Base-by-base conservation (phyloP, 371 early-diverging fungal species). In the Blyttiomyces sp. region DNA sequence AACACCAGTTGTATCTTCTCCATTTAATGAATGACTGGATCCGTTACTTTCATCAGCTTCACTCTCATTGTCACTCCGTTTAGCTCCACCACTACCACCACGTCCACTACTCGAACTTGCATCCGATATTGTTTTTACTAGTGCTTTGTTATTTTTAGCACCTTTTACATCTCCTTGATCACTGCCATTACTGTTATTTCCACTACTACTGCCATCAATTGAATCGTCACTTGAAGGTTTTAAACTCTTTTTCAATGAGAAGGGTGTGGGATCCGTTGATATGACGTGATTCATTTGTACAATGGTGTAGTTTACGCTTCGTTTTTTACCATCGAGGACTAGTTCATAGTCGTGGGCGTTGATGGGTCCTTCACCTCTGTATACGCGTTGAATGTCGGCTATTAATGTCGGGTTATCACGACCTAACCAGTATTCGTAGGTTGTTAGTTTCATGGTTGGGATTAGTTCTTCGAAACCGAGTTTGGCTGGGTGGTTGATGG, bases 341-440 rank as follows among this genome's bases (percentile, higher is more conserved):
- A 71, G 52, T 21, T 64, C 64, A 42, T 61, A 68, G 48, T 71
- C 60, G 13, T 56, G 59, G 3, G 58, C 65, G 0, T 9, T 32
- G 7, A 71, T 43, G 19, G 46, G 49, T n/a, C 49, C 66, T 43
- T 57, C 59, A 24, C 63, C 63, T 19, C 57, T 48, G 35, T 72
- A 69, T 0, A 51, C 68, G 1, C 62, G 23, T n/a, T 59, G 36
- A 33, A 78, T 74, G 34, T 75, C 75, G 6, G 43, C 66, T n/a
- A 73, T 59, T 2, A 78, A 66, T 17, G 21, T 42, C 1, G 33
- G 49, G 42, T 66, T 68, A 42, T 66, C 64, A 3, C 28, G 42
- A 2, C 68, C 66, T 11, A 78, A 64, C 79, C 79, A 78, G 42
- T 68, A 49, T 35, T 78, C 74, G 60, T 68, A 75, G 6, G 74